Conservation (phyloP, 495 filamentous ascomycete species). For the Aspergillus kassunensis region DNA sequence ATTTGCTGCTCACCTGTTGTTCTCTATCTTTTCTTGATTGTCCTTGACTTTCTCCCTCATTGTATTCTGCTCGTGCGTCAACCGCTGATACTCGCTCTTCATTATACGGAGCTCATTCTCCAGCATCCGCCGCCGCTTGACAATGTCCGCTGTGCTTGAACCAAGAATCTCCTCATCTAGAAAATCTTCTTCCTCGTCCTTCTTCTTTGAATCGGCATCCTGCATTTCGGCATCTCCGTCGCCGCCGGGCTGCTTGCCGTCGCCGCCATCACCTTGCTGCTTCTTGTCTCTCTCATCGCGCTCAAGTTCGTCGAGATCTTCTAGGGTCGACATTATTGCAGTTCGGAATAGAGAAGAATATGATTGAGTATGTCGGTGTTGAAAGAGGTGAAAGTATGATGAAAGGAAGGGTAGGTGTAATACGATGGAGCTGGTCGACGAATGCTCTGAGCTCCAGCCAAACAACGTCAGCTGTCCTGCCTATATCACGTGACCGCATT, state of each 20-base stretch:
- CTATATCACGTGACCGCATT: conserved; percentile 34
- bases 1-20: conserved; percentile 80
- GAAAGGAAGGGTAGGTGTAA: no score
- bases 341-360: neutral
- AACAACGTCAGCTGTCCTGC: conserved; percentile 40
- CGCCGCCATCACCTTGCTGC: conserved; percentile 50
- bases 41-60: conserved; percentile 99
- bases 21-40: conserved; percentile 97
- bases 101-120: conserved; percentile 98
- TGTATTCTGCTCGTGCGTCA: conserved; percentile 88
- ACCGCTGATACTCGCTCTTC: conserved; percentile 92
- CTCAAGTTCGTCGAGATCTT: conserved; percentile 78
- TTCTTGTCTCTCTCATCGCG: conserved; percentile 75
- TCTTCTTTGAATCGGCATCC: conserved; percentile 68
- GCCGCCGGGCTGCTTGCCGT: conserved; percentile 53
- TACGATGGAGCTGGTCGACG: conserved; percentile 24
- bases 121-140: conserved; percentile 76
- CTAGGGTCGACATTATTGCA: conserved; percentile 72
- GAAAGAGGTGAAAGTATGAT: conserved; percentile 3
- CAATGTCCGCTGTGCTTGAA: conserved; percentile 88
- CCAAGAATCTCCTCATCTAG: conserved; percentile 87
- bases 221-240: conserved; percentile 87
- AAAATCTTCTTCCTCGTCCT: conserved; percentile 68
- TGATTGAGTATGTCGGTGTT: neutral
- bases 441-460: conserved; percentile 35